Evolutionary conservation across 768 basidiomycete genomes (phyloP), one percentile per base, ranked within the genome.

Genomic region (Boletus rufocinnamomeus): DNA sequence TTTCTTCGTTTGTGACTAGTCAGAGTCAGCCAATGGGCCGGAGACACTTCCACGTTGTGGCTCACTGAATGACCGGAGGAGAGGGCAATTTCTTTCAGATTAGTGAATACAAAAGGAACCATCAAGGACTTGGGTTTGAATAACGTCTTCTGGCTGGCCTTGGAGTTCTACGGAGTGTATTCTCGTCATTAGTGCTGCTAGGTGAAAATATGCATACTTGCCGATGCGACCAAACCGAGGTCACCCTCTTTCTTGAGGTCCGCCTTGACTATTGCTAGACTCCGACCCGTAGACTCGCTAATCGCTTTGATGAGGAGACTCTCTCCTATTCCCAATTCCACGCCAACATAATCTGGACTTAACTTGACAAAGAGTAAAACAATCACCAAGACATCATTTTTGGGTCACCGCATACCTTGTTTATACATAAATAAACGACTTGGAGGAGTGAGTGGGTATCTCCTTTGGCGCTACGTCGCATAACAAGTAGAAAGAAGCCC

Each of bases 251-350:
- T 91, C 82, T 95, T 93, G 61, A 98, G 79, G 66, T 98, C 96
- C 6, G 88, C 84, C 69, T 98, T 98, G 67, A 99, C 84, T 45
- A 88, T 80, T 3, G 85, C 79, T 40, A 85, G 72, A 63, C 87
- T 93, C 57, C 97, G 83, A n/a, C 96, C 97, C 0, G 95, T 96
- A 4, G 93, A 93, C 70, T 97, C 91, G 41, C 85, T 89, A 60
- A 99, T 98, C 17, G 97, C 95, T 69, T 98, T 98, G 69, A 97
- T 84, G 38, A 99, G 81, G 21, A 98, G 76, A 63, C 89, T 92
- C 72, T 99, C 97, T 19, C 96, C 97, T 57, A 98, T 95, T 34
- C 97, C 97, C 2, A 99, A 83, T 72, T 99, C 96, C 52, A 98
- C 80, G 30, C 96, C 95, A 58, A 92, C 79, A 72, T 98, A 98